Evolutionary conservation across 169 alveolate genomes (phyloP), one percentile per base, ranked within the genome.

Genomic region (Plasmodium vinckei): DNA sequence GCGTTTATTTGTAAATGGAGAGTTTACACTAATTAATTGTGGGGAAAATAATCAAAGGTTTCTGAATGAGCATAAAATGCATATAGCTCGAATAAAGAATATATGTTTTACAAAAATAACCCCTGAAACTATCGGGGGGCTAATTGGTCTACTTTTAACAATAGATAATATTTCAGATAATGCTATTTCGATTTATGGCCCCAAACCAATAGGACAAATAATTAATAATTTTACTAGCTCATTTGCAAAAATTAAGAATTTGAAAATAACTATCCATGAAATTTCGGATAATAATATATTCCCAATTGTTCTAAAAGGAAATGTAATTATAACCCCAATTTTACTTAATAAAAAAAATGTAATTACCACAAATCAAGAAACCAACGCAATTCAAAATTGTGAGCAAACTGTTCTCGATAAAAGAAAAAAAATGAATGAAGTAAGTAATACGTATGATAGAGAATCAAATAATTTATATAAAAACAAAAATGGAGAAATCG

Each of bases 11-110:
- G 89, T 89, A 7, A 92, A 92, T 57, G 95, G 96, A 51, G 72
- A 70, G 1, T 89, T 87, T 59, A 87, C 93, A 15, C 93, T 95
- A 44, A 73, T 95, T 84, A 95, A 95, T 82, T 95, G 93, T 53
- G 97, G 97, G 9, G 97, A 95, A 65, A 94, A 94, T 87, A 73
- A 79, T 21, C 97, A 95, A 84, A 79, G 97, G 60, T 94, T 93
- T 71, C 89, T 95, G 70, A 70, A 92, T 70, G 96, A 93, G 59
- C 95, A 94, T 72, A 94, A 87, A 87, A 89, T 95, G 53, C 94
- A 91, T n/a, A 61, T 95, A 10, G 92, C 92, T 13, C 91, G 89
- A 63, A 77, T 92, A 5, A 65, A 90, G 25, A 82, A 86, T 87
- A 92, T 95, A 59, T 84, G 91, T 63, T 57, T 95, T 57, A 95